Base-by-base conservation (phyloP, 2,329 filamentous ascomycete genomes). In the Pestalotiopsis fici region DNA sequence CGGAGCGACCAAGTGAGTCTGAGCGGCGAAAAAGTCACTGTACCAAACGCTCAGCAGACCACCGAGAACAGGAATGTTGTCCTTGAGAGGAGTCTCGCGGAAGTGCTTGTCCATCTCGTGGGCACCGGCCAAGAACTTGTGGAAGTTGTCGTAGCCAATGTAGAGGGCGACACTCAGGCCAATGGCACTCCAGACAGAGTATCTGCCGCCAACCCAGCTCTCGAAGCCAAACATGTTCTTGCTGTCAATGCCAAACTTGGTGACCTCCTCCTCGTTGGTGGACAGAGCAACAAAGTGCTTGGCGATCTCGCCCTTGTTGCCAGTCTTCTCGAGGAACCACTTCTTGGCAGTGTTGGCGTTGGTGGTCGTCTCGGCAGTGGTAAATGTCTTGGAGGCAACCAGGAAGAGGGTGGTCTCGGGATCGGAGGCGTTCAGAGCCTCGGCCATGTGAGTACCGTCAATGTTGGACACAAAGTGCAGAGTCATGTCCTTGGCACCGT, bases 211-310 rank as follows among this genome's bases (percentile, higher is more conserved):
- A 64, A 98, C 95, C 96, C 96, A 99, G 83, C 93, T 97, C 83
- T 95, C 95, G 80, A 99, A 99, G 75, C 94, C 95, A 78, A 99
- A 99, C 96, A 99, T 99, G 88, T 98, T 99, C 88, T 95, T 95
- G 83, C 91, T 91, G 84, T 98, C 95, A 77, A 99, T 99, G 72
- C 96, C 96, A 77, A 99, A 99, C 87, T 98, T 98, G 83, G 93
- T 94, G 70, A 99, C 96, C 85, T 98, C 95, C 65, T 85, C 80
- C 83, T 95, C 93, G 83, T 99, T 99, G 80, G 96, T 99, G 62
- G 96, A 98, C 65, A 99, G 90, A 59, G 96, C 96, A 67, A 98
- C 96, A 78, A 99, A 99, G 88, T 99, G 96, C 88, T 98, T 99
- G 74, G 96, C 94, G 74, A 99, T 97, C 31, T 97, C 91, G 69